These are phyloP conservation scores for Nitzschia palea DNA, from an alignment of 108 stramenopile species.

Conservation along the genomic window DNA sequence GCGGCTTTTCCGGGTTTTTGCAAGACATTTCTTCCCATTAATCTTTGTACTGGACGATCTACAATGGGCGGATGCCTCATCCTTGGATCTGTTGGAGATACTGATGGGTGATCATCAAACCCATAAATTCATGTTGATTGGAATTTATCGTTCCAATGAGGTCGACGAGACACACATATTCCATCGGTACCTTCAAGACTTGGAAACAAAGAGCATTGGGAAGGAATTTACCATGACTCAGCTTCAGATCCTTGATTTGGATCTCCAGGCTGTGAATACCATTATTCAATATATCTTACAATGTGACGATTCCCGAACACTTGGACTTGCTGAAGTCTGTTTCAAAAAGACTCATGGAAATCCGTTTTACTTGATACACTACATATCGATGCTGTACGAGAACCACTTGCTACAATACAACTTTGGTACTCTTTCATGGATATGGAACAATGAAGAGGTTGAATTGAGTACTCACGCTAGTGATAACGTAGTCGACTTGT, in stretches of 20 bases:
- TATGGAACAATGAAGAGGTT: conserved; percentile 26
- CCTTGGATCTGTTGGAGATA: conserved; percentile 24
- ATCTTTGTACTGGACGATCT: conserved; percentile 27
- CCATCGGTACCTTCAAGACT: background rate
- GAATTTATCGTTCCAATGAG: conserved; percentile 54
- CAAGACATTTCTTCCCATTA: conserved; percentile 6
- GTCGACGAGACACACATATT: conserved; percentile 23
- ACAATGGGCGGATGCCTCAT: conserved; percentile 34
- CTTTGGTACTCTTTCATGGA: conserved; percentile 27
- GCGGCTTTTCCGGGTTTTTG: conserved; percentile 12
- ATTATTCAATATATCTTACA: conserved; percentile 5
- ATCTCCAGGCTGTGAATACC: background rate
- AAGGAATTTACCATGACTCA: background rate
- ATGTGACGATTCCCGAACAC: background rate
- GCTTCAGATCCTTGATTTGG: background rate
- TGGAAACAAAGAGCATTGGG: background rate
- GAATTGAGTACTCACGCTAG: conserved; percentile 1
- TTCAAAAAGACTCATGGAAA: conserved; percentile 35
- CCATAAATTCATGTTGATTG: conserved; percentile 33
- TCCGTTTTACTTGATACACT: conserved; percentile 34
- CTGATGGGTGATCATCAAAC: conserved; percentile 1
- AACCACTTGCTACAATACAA: conserved; percentile 12
- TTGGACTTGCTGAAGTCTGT: background rate
- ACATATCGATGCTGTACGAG: conserved; percentile 10
- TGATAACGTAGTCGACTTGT: conserved; percentile 36